These are phyloP conservation scores for Chlamydomonas sp. DNA, from an alignment of 139 green algal species.

Conservation along the genomic window DNA sequence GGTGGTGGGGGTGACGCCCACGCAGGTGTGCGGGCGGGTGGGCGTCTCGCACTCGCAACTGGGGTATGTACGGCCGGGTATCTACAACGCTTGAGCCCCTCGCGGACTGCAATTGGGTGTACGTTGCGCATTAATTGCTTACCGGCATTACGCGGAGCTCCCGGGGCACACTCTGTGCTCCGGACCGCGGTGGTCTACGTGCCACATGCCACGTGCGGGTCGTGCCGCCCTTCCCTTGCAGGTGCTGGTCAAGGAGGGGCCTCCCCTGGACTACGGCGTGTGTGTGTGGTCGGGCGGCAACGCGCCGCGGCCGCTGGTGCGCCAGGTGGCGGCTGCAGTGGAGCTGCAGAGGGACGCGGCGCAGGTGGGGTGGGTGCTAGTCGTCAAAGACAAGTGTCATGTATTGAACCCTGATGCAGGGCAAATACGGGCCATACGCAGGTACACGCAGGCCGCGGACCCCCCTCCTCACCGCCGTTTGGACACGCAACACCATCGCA, in stretches of 20 bases:
- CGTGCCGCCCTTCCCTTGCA: background rate
- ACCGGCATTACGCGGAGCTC: background rate
- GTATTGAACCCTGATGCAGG: too few relatives aligned
- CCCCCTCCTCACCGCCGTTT: too few relatives aligned
- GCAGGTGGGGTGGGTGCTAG: too few relatives aligned
- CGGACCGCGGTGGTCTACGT: too few relatives aligned
- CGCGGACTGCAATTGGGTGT: too few relatives aligned
- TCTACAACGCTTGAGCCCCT: background rate
- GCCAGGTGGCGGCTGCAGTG: background rate
- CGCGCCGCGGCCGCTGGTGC: slow-evolving; percentile 46
- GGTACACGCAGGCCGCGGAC: too few relatives aligned
- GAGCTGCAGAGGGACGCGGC: too few relatives aligned
- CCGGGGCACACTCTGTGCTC: background rate
- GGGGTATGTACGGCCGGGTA: background rate
- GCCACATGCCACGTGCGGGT: background rate
- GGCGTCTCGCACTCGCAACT: background rate
- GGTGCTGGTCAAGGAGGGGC: slow-evolving; percentile 39
- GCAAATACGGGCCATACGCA: too few relatives aligned
- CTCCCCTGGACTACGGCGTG: slow-evolving; percentile 64
- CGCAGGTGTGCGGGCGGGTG: slow-evolving; percentile 6
- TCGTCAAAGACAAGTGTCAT: too few relatives aligned
- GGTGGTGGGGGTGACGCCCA: slow-evolving; percentile 50
- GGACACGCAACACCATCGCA: too few relatives aligned
- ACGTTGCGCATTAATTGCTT: too few relatives aligned
- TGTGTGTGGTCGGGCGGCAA: slow-evolving; percentile 72